Evolutionary conservation across 2,329 filamentous ascomycete genomes (phyloP).

Genomic region (Neopestalotiopsis sp.): DNA sequence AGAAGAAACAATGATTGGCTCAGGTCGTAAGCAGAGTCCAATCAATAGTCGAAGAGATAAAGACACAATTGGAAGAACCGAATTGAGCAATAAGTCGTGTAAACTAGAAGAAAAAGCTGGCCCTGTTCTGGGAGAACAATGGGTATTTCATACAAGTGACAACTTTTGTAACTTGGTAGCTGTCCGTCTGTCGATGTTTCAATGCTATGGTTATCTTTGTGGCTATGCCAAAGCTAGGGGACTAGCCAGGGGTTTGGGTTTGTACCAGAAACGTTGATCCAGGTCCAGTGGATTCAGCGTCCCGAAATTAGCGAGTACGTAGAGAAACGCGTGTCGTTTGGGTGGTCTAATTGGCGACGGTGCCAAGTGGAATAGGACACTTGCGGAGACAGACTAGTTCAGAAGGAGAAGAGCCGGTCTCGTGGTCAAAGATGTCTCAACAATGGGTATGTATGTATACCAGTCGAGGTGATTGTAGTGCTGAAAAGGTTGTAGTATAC

Average conservation of each 20-base stretch:
- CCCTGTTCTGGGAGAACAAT: not conserved
- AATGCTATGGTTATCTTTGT: constrained; percentile 18
- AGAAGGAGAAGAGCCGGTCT: not conserved
- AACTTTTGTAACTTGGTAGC: constrained; percentile 17
- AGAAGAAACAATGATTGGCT: constrained; percentile 15
- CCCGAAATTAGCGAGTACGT: constrained; percentile 19
- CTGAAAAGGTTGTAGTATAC: no score
- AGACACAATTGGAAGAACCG: not conserved
- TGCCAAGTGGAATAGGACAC: not conserved
- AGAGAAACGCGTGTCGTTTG: constrained; percentile 17
- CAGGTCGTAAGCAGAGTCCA: not conserved
- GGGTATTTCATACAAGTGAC: constrained; percentile 15
- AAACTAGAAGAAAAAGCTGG: not conserved
- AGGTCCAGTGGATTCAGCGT: constrained; percentile 18
- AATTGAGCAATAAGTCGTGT: not conserved
- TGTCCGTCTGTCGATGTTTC: constrained; percentile 6
- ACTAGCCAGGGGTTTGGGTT: constrained; percentile 22
- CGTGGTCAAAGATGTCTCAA: not conserved
- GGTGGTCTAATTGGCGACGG: constrained; percentile 10
- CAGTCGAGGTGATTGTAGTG: not conserved
- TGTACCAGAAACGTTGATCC: constrained; percentile 24
- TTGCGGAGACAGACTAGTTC: not conserved
- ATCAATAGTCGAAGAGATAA: not conserved
- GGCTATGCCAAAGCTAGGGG: constrained; percentile 22
- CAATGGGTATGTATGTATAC: not conserved